A percentile compares a stretch with the other conserved stretches of the same genome.
These are phyloP conservation scores for Sistotremastrum niveocremeum DNA, from an alignment of 768 basidiomycete genomes.

Conservation along the genomic window DNA sequence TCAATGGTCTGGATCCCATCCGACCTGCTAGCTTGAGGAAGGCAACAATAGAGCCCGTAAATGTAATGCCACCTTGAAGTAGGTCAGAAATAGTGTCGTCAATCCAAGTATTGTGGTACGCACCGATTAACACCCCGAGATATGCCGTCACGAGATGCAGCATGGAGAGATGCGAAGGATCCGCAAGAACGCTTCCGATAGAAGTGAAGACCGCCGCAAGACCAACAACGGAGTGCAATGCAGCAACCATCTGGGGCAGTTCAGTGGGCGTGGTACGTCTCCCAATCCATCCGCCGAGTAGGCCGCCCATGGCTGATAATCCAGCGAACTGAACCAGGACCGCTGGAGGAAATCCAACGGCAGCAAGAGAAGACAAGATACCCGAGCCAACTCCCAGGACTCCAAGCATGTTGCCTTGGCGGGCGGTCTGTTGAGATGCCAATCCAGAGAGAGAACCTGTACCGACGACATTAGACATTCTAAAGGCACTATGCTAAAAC, in stretches of 20 bases:
- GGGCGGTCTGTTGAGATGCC: slow-evolving; percentile 65
- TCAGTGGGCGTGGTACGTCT: slow-evolving; percentile 79
- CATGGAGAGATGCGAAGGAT: slow-evolving; percentile 50
- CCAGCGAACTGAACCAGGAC: slow-evolving; percentile 68
- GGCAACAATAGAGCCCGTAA: slow-evolving; percentile 81
- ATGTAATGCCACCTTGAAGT: slow-evolving; percentile 58
- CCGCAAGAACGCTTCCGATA: slow-evolving; percentile 67
- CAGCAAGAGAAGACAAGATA: slow-evolving; percentile 65
- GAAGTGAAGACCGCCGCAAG: slow-evolving; percentile 81
- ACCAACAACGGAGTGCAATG: slow-evolving; percentile 81
- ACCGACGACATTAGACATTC: background rate
- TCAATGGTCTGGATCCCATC: slow-evolving; percentile 62
- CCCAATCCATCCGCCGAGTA: slow-evolving; percentile 59
- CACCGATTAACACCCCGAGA: slow-evolving; percentile 72
- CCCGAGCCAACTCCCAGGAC: slow-evolving; percentile 76
- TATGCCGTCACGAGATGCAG: slow-evolving; percentile 79
- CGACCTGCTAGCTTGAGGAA: slow-evolving; percentile 78
- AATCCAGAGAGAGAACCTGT: slow-evolving; percentile 69
- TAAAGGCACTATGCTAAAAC: background rate
- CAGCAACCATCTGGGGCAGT: slow-evolving; percentile 71
- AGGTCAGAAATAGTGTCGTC: background rate
- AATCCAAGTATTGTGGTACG: slow-evolving; percentile 2
- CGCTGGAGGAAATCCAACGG: slow-evolving; percentile 69
- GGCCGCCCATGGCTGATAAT: slow-evolving; percentile 61
- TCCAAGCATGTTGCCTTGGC: slow-evolving; percentile 82